These are phyloP conservation scores for Notholithocarpus densiflorus DNA, from an alignment of 306 rosid genomes.

Conservation along the genomic window DNA sequence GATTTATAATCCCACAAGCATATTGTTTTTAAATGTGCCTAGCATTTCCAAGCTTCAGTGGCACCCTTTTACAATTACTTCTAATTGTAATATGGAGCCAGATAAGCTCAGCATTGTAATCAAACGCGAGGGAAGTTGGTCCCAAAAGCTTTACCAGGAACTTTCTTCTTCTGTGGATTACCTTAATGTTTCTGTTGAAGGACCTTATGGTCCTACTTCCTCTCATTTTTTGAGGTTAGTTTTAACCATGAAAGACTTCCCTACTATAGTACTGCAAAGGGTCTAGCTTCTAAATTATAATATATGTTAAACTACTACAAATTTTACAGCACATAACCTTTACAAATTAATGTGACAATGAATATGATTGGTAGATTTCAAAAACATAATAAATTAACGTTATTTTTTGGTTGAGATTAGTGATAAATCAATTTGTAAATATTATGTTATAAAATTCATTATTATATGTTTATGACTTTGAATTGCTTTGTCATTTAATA, in stretches of 20 bases:
- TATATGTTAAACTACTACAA: not conserved
- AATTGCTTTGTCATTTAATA: not conserved
- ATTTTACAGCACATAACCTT: not conserved
- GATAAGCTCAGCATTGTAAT: constrained; percentile 47
- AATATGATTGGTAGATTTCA: too few relatives aligned
- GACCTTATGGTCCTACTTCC: constrained; percentile 71
- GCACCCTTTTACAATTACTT: constrained; percentile 79
- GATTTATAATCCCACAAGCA: constrained; percentile 54
- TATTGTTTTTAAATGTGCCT: constrained; percentile 65
- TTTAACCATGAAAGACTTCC: not conserved
- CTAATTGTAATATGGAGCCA: constrained; percentile 51
- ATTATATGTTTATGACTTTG: too few relatives aligned
- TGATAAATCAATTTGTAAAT: not conserved
- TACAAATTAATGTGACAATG: rapidly evolving
- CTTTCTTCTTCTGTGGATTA: constrained; percentile 50
- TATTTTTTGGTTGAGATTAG: too few relatives aligned
- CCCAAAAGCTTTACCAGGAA: constrained; percentile 39
- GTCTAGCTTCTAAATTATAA: too few relatives aligned
- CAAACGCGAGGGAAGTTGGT: constrained; percentile 58
- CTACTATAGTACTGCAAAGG: too few relatives aligned
- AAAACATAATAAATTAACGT: too few relatives aligned
- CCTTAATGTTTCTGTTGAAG: constrained; percentile 70
- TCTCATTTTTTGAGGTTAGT: constrained; percentile 48
- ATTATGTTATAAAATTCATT: too few relatives aligned
- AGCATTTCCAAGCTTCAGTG: constrained; percentile 69